These are phyloP conservation scores for Aspergillus texensis DNA, from an alignment of 2,329 filamentous ascomycete species.

Conservation along the genomic window DNA sequence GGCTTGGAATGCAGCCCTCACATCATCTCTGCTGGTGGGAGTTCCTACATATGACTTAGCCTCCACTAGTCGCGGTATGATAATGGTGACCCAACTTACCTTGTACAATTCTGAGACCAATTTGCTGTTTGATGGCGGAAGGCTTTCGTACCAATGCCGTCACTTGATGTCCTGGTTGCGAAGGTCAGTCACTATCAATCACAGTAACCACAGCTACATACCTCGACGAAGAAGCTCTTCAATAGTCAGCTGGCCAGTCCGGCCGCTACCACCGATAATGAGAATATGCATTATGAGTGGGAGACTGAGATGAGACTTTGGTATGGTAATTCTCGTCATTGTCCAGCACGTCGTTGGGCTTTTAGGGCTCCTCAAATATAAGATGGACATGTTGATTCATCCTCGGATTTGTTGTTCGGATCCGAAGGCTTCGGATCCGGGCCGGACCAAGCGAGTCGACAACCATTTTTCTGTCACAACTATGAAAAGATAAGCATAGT, in stretches of 20 bases:
- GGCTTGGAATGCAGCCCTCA: slow-evolving; percentile 21
- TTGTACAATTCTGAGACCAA: slow-evolving; percentile 24
- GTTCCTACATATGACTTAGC: slow-evolving; percentile 18
- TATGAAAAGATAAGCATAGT: neutral
- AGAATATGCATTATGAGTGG: slow-evolving; percentile 33
- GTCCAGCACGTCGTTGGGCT: too few species aligned
- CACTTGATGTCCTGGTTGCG: slow-evolving; percentile 34
- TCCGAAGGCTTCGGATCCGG: neutral
- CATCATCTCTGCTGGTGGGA: slow-evolving; percentile 23
- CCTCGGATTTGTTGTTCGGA: neutral
- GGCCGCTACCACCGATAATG: slow-evolving; percentile 49
- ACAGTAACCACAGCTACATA: neutral
- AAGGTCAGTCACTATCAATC: neutral
- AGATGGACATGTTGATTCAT: too few species aligned
- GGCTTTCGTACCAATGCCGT: slow-evolving; percentile 44
- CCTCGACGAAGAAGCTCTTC: slow-evolving; percentile 41
- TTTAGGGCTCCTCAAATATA: too few species aligned
- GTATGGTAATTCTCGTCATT: too few species aligned
- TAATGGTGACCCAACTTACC: slow-evolving; percentile 9
- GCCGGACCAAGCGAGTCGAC: neutral
- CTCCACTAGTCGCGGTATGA: neutral
- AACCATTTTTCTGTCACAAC: neutral
- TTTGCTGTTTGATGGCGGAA: slow-evolving; percentile 25
- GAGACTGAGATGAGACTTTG: too few species aligned
- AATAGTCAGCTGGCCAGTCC: slow-evolving; percentile 48